A percentile compares a stretch with the other conserved stretches of the same genome.
Conservation (phyloP, 164 flowering plant species). For the Paratinospora sagittata region DNA sequence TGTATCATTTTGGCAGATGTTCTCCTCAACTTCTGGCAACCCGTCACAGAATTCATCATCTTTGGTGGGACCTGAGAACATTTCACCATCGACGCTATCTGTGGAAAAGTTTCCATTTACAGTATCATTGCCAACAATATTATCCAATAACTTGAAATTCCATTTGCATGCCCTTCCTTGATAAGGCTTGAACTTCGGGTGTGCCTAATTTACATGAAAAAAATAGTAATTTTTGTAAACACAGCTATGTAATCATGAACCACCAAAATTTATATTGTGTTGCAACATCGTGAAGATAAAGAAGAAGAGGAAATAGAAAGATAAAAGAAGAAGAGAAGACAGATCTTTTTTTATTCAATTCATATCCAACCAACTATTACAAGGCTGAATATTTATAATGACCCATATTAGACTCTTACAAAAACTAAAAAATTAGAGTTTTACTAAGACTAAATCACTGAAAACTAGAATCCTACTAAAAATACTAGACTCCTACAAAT, state of each 20-base stretch:
- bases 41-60: not conserved
- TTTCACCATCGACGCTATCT: slow-evolving; percentile 3
- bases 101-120: not conserved
- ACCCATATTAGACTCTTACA: too few relatives aligned
- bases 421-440: too few relatives aligned
- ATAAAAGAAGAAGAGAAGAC: too few relatives aligned
- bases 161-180: slow-evolving; percentile 14
- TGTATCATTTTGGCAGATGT: not conserved
- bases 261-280: not conserved
- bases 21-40: not conserved
- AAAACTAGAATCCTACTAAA: too few relatives aligned
- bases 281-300: too few relatives aligned
- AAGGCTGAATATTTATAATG: too few relatives aligned
- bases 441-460: too few relatives aligned
- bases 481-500: too few relatives aligned
- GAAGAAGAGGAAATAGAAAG: too few relatives aligned
- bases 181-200: slow-evolving; percentile 9
- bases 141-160: slow-evolving; percentile 5
- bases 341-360: too few relatives aligned
- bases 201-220: not conserved
- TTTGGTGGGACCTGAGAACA: slow-evolving; percentile 8
- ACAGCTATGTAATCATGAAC: not conserved
- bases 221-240: not conserved
- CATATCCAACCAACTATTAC: too few relatives aligned
- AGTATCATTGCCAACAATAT: slow-evolving; percentile 2